A percentile compares a stretch with the other conserved stretches of the same genome.
Evolutionary conservation across 2,329 filamentous ascomycete genomes (phyloP).

Genomic region (Drechslera avenae): DNA sequence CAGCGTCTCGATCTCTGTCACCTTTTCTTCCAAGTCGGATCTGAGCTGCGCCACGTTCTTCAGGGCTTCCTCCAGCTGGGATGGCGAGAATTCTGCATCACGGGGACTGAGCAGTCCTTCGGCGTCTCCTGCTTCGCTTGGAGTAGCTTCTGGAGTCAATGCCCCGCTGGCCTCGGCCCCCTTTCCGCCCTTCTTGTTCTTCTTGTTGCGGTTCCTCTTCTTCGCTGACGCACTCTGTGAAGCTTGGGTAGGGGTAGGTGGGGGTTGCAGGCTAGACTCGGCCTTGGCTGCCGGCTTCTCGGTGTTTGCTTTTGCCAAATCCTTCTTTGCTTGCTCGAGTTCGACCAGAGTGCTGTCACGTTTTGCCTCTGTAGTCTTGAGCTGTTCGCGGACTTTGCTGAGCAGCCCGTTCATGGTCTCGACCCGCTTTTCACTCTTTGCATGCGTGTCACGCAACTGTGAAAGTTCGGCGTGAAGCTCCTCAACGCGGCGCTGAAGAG

Average conservation of each 20-base stretch:
- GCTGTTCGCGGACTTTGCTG: constrained; percentile 58
- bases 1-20: constrained; percentile 38
- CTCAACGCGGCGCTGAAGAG: constrained; percentile 36
- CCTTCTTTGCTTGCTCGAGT: constrained; percentile 42
- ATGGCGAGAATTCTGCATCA: constrained; percentile 51
- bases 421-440: constrained; percentile 57
- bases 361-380: constrained; percentile 59
- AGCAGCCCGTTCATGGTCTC: constrained; percentile 62
- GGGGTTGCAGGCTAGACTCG: constrained; percentile 22
- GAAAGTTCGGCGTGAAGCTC: constrained; percentile 41
- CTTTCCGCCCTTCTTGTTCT: constrained; percentile 79
- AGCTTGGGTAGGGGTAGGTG: constrained; percentile 26
- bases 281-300: constrained; percentile 21
- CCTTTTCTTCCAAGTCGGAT: constrained; percentile 45
- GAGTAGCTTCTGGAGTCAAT: constrained; percentile 41
- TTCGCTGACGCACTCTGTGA: constrained; percentile 60
- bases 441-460: constrained; percentile 35
- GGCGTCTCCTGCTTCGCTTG: constrained; percentile 47
- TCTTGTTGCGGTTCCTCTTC: constrained; percentile 76
- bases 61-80: constrained; percentile 37
- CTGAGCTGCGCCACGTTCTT: constrained; percentile 39
- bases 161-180: constrained; percentile 40
- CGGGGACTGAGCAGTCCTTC: constrained; percentile 42
- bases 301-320: constrained; percentile 29
- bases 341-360: constrained; percentile 54